Evolutionary conservation across 768 basidiomycete species (phyloP).

Genomic region (Agaricus subrufescens): DNA sequence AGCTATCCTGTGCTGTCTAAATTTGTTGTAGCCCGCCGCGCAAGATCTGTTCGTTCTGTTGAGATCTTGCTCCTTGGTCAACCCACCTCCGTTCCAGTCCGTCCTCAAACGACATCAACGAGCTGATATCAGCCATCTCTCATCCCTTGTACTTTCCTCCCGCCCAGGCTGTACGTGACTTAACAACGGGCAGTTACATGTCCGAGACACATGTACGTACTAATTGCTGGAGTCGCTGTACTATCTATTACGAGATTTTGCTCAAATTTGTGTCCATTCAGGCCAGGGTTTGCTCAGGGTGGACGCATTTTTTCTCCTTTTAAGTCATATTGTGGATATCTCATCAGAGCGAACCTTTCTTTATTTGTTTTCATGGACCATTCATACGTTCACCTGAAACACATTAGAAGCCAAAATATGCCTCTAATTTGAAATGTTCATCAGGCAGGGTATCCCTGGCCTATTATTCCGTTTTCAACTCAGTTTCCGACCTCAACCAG

Average conservation of each 20-base stretch:
- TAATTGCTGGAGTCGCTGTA: not conserved
- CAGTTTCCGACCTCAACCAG: conserved; percentile 1
- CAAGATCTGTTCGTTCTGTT: conserved; percentile 5
- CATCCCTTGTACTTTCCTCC: not conserved
- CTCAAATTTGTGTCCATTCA: not conserved
- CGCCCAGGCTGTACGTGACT: conserved; percentile 10
- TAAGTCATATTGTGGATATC: not conserved
- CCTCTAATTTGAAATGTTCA: too few relatives aligned
- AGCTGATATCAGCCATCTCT: not conserved
- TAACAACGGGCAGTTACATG: conserved; percentile 8
- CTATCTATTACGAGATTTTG: conserved; percentile 1
- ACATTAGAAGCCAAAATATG: not conserved
- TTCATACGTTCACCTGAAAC: conserved; percentile 5
- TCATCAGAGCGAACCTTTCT: not conserved
- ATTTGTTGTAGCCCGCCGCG: not conserved
- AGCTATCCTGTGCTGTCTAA: not conserved
- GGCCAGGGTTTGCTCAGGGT: not conserved
- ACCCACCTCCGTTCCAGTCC: not conserved
- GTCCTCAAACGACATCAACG: conserved; percentile 8
- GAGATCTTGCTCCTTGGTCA: conserved; percentile 8
- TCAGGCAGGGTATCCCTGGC: not conserved
- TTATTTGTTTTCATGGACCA: conserved; percentile 5
- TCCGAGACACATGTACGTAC: conserved; percentile 8
- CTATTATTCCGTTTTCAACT: conserved; percentile 2
- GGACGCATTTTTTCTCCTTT: not conserved